Evolutionary conservation across 2,329 filamentous ascomycete genomes (phyloP), one percentile per base, ranked within the genome.

Genomic region (Decorospora gaudefroyi): DNA sequence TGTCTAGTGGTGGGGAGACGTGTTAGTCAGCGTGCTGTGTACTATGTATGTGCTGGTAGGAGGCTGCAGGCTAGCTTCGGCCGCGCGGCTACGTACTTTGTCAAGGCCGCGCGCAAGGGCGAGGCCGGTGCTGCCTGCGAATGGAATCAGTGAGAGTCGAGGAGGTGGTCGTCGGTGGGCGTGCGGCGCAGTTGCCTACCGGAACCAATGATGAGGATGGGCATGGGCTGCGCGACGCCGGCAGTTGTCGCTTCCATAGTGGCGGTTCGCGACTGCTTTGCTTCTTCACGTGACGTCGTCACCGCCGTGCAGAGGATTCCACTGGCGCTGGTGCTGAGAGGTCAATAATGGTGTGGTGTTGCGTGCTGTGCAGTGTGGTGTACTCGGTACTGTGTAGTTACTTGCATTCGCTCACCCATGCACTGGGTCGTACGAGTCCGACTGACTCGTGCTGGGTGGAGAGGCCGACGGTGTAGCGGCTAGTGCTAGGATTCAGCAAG

Each of bases 61-160:
- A n/a, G 31, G 10, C 25, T 19, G 38, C 31, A 28, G 30, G 22
- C 28, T 37, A 15, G 28, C 15, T n/a, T 21, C 16, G 11, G 2
- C 17, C 30, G 22, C 26, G 46, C 34, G 18, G 8, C 34, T 16
- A 49, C 55, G 27, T 61, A 67, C 64, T 59, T 68, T 67, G 27
- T 50, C 49, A 15, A 71, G 61, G 16, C 65, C 68, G 47, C 68
- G 67, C 28, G 64, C 67, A n/a, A 71, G 59, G 6, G 67, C 65
- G 17, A 71, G 65, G 29, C 68, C 67, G 8, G 65, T 63, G 39
- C 52, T 62, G 18, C 68, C 68, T 68, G 59, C 34, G 39, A 36
- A n/a, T n/a, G n/a, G n/a, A n/a, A 40, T 28, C 33, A 36, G 42
- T 48, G 18, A 55, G 49, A 46, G n/a, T n/a, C n/a, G n/a, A n/a